phyloP scores from a whole-genome alignment of 768 basidiomycete species.

The Serendipita sp. region DNA sequence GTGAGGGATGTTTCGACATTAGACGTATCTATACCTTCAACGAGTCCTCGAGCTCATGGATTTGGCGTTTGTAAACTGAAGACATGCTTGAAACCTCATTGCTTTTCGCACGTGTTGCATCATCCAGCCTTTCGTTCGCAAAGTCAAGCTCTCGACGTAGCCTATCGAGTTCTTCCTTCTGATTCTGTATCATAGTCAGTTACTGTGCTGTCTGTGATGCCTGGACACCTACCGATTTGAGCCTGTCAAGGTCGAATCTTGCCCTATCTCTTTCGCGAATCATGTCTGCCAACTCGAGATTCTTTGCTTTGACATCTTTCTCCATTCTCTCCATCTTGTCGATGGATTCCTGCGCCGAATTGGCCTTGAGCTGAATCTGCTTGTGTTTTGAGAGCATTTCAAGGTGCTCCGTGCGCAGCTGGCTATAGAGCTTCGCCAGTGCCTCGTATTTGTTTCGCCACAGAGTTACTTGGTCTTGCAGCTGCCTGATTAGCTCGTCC shows the following conservation, averaged over 20 bases:
- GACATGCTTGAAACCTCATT: conserved; percentile 81
- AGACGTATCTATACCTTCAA: conserved; percentile 44
- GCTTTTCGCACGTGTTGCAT: conserved; percentile 78
- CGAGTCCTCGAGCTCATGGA: conserved; percentile 92
- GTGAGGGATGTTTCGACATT: not conserved
- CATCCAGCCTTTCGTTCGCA: conserved; percentile 96
- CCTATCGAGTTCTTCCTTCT: conserved; percentile 91
- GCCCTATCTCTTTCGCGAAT: conserved; percentile 93
- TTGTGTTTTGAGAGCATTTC: conserved; percentile 97
- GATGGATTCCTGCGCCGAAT: conserved; percentile 94
- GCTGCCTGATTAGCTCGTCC: conserved; percentile 87
- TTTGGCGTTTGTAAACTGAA: conserved; percentile 87
- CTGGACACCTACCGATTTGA: conserved; percentile 44
- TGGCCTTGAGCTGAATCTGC: conserved; percentile 92
- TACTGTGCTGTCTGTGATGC: not conserved
- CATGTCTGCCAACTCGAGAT: conserved; percentile 96
- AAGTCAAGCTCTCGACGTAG: conserved; percentile 83
- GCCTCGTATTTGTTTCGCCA: conserved; percentile 99
- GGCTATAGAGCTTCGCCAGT: conserved; percentile 94
- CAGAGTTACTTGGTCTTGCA: conserved; percentile 89
- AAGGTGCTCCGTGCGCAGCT: conserved; percentile 90
- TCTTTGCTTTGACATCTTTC: conserved; percentile 95
- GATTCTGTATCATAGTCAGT: conserved; percentile 29
- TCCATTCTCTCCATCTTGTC: conserved; percentile 99
- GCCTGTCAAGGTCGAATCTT: conserved; percentile 84